Base-by-base conservation (phyloP, 1,139 yeast species). In the Zygosaccharomyces pseudobailii region DNA sequence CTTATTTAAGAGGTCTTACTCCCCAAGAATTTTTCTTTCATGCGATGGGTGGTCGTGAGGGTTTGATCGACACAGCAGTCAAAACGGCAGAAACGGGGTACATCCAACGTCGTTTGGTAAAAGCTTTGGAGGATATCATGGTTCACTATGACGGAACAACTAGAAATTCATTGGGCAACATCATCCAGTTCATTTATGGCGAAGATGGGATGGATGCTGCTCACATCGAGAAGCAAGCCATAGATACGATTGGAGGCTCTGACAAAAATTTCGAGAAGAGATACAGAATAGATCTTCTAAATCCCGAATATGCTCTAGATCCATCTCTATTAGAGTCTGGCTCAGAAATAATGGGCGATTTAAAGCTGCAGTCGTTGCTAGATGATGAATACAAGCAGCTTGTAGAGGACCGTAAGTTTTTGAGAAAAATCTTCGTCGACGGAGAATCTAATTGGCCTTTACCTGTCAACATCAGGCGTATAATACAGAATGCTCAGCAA, bases 31-130 rank as follows among this genome's bases (percentile, higher is more conserved):
- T 94, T 70, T 94, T 94, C 67, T 92, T 92, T 85, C 99, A 94
- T 69, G 98, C 98, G 47, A 94, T 94, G 98, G 98, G 98, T 62
- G 99, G 99, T 78, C 88, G 99, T 79, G 99, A 92, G 75, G 99
- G 99, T 80, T 80, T 92, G 68, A 92, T 92, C 69, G 99, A 92
- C 80, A 92, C 99, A 50, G 97, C 97, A 13, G 97, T 90, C 43
- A 90, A 90, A 70, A 92, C 98, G 35, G 98, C 99, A 2, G 98
- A 92, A 72, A 92, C 99, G 30, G 99, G 99, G 72, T 92, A 92
- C 71, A 94, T 92, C 66, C 98, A 94, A 73, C 92, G 99, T 76
- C 94, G 99, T 78, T 76, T 94, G 69, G 96, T 94, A 43, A 94
- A 94, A 69, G 98, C 99, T 8, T 75, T 94, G 69, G 99, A 94